phyloP scores from a whole-genome alignment of 768 basidiomycete species.

The Amanita pseudoporphyria region DNA sequence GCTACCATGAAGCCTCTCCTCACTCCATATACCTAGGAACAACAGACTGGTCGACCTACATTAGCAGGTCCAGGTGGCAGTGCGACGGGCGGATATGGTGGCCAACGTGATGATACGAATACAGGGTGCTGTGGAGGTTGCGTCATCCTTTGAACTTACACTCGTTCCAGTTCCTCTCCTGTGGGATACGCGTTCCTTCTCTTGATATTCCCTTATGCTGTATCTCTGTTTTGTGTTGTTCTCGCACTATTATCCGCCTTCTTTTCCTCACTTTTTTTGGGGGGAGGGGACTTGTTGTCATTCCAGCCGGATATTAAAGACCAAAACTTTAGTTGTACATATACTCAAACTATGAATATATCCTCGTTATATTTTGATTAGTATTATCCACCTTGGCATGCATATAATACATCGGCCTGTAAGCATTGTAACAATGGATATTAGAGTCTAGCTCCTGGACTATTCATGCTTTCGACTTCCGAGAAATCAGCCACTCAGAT shows the following conservation, averaged over 20 bases:
- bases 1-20: background rate
- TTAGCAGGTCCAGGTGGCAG: conserved; percentile 34
- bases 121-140: conserved; percentile 62
- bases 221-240: conserved; percentile 15
- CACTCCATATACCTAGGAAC: conserved; percentile 38
- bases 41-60: conserved; percentile 66
- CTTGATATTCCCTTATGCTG: conserved; percentile 15
- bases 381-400: background rate
- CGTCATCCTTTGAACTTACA: conserved; percentile 37
- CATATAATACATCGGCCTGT: background rate
- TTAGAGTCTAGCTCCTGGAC: conserved; percentile 1
- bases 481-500: background rate
- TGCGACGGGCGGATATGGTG: conserved; percentile 40
- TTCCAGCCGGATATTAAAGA: background rate
- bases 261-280: background rate
- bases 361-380: background rate
- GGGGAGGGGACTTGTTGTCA: background rate
- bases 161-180: conserved; percentile 8
- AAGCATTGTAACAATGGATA: background rate
- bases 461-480: background rate
- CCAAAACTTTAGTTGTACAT: background rate
- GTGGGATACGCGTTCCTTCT: conserved; percentile 8
- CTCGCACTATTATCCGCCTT: background rate
- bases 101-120: conserved; percentile 42
- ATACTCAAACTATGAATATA: conserved; percentile 1